Evolutionary conservation across 768 basidiomycete species (phyloP).

Genomic region (Boletus edulis): DNA sequence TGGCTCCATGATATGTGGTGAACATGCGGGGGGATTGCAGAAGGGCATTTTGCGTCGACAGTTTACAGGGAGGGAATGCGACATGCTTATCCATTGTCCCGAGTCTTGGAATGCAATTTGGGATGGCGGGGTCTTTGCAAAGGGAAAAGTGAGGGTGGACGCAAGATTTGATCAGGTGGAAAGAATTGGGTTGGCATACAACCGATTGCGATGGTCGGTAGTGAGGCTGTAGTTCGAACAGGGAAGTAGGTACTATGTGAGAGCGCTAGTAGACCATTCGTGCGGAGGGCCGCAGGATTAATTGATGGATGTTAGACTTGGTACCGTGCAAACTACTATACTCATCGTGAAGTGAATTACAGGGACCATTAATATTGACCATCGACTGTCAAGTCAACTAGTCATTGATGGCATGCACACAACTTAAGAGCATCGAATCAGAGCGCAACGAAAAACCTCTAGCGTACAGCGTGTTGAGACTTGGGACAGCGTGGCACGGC

Average conservation of each 20-base stretch:
- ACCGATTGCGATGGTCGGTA: conserved; percentile 26
- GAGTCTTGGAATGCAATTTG: conserved; percentile 38
- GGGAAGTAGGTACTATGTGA: too few relatives aligned
- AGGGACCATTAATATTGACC: too few relatives aligned
- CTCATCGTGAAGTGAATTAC: too few relatives aligned
- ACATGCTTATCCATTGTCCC: conserved; percentile 31
- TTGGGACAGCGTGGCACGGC: too few relatives aligned
- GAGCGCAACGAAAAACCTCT: too few relatives aligned
- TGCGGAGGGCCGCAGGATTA: too few relatives aligned
- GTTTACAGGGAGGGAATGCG: not conserved
- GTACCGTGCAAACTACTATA: too few relatives aligned
- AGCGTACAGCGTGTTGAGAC: too few relatives aligned
- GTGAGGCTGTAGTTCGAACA: conserved; percentile 10
- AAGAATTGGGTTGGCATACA: not conserved
- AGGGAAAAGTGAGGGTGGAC: conserved; percentile 11
- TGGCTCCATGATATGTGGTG: conserved; percentile 34
- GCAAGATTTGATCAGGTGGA: not conserved
- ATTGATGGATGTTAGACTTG: not conserved
- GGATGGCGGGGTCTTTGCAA: conserved; percentile 35
- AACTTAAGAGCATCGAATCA: too few relatives aligned
- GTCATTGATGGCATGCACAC: not conserved
- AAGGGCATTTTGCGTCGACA: not conserved
- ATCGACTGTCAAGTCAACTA: not conserved
- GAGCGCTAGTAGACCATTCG: too few relatives aligned
- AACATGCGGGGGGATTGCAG: conserved; percentile 17